Conservation (phyloP, 2,329 filamentous ascomycete species). For the Monilinia laxa region DNA sequence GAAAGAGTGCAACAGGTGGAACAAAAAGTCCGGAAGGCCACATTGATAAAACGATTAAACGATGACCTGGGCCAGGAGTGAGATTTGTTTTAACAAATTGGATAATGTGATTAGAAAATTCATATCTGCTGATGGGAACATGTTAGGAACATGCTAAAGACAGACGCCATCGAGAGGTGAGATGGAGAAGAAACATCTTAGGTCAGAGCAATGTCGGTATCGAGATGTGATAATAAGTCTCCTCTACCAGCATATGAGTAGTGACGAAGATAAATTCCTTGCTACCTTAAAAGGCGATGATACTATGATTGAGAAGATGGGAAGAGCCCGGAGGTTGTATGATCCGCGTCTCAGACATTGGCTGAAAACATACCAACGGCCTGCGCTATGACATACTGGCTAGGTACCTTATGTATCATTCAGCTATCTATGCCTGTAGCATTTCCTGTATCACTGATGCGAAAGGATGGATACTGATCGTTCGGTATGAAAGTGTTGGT, state of each 20-base stretch:
- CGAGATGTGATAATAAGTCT: neutral
- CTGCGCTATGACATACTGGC: slow-evolving; percentile 6
- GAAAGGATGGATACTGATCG: neutral
- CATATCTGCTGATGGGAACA: neutral
- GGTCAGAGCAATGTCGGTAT: slow-evolving; percentile 8
- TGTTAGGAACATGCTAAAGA: neutral
- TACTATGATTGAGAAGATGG: neutral
- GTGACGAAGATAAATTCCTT: neutral
- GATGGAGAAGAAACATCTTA: slow-evolving; percentile 3
- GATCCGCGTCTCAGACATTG: slow-evolving; percentile 22
- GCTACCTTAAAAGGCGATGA: neutral
- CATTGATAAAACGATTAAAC: slow-evolving; percentile 31
- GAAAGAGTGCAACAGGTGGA: slow-evolving; percentile 38
- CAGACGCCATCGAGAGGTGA: slow-evolving; percentile 4
- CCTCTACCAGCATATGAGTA: neutral
- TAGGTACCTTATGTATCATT: neutral
- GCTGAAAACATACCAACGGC: neutral
- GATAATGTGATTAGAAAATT: slow-evolving; percentile 11
- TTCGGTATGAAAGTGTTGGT: slow-evolving; percentile 5
- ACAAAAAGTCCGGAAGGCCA: slow-evolving; percentile 33
- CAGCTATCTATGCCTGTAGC: neutral
- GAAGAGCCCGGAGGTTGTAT: slow-evolving; percentile 2
- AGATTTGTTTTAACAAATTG: slow-evolving; percentile 29
- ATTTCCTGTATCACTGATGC: neutral
- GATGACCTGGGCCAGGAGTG: slow-evolving; percentile 29